These are phyloP conservation scores for Cerrena zonata DNA, from an alignment of 1,284 basidiomycete genomes.

Conservation along the genomic window DNA sequence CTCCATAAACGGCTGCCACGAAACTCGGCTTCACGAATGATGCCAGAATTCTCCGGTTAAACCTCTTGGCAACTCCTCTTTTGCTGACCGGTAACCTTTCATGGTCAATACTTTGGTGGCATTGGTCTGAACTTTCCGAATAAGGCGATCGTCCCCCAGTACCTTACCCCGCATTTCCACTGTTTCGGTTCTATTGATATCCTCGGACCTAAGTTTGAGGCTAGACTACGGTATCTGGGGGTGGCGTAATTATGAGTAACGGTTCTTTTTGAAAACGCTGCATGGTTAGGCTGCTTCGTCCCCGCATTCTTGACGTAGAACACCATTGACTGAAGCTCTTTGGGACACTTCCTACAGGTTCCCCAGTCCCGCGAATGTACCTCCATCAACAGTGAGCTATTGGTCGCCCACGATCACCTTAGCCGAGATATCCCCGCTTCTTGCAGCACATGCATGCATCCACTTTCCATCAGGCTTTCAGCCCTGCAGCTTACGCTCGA, in stretches of 20 bases:
- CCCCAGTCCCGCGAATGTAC: background rate
- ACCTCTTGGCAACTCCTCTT: background rate
- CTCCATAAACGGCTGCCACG: no score
- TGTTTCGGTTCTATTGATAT: background rate
- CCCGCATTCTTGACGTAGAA: background rate
- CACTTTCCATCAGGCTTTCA: background rate
- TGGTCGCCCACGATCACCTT: background rate
- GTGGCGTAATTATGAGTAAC: slow-evolving; percentile 1
- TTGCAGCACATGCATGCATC: slow-evolving; percentile 1
- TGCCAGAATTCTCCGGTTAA: background rate
- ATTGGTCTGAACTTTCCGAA: background rate
- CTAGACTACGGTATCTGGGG: background rate
- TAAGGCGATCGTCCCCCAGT: slow-evolving; percentile 5
- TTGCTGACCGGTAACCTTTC: background rate
- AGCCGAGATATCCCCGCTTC: slow-evolving; percentile 1
- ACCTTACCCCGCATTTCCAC: slow-evolving; percentile 7
- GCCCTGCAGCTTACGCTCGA: background rate
- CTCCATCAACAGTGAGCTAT: background rate
- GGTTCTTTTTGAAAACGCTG: background rate
- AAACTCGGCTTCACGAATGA: background rate
- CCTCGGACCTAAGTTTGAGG: slow-evolving; percentile 1
- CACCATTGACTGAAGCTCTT: background rate
- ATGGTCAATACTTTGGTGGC: background rate
- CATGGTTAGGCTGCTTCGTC: background rate
- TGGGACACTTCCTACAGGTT: background rate